A percentile compares a stretch with the other conserved stretches of the same genome.
Evolutionary conservation across 805 yeast genomes (phyloP).

Genomic region (Sungouiozyma intestinalis): DNA sequence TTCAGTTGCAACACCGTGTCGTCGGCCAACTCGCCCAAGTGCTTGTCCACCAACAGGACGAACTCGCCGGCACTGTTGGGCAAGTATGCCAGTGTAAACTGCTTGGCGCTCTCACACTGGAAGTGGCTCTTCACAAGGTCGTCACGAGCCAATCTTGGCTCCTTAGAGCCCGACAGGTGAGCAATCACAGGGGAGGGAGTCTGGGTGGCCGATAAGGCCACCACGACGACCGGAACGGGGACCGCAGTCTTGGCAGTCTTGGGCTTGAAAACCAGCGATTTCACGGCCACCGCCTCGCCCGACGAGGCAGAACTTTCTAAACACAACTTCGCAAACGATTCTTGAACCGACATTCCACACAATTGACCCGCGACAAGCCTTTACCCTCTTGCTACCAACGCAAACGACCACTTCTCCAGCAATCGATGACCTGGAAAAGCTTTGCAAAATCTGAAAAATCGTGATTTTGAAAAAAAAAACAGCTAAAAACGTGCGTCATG

Average conservation of each 20-base stretch:
- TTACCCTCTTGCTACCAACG: background rate
- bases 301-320: slow-evolving; percentile 36
- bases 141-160: slow-evolving; percentile 79
- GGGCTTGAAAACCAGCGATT: slow-evolving; percentile 81
- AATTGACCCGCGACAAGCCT: background rate
- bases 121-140: slow-evolving; percentile 57
- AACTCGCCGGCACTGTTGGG: slow-evolving; percentile 30
- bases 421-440: background rate
- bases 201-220: slow-evolving; percentile 60
- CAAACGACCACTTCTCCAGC: background rate
- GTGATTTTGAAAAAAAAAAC: background rate
- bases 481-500: too few relatives aligned
- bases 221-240: slow-evolving; percentile 70
- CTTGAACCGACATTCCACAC: slow-evolving; percentile 35
- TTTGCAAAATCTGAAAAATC: background rate
- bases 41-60: slow-evolving; percentile 21
- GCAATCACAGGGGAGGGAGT: slow-evolving; percentile 64
- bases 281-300: slow-evolving; percentile 47
- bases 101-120: slow-evolving; percentile 21
- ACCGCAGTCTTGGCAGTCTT: slow-evolving; percentile 75
- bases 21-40: slow-evolving; percentile 32
- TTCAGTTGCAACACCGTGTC: slow-evolving; percentile 21
- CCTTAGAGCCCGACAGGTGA: slow-evolving; percentile 58
- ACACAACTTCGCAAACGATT: slow-evolving; percentile 56
- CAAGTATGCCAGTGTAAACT: slow-evolving; percentile 27